phyloP scores from a whole-genome alignment of 345 rosid genomes.

The Isatis tinctoria region DNA sequence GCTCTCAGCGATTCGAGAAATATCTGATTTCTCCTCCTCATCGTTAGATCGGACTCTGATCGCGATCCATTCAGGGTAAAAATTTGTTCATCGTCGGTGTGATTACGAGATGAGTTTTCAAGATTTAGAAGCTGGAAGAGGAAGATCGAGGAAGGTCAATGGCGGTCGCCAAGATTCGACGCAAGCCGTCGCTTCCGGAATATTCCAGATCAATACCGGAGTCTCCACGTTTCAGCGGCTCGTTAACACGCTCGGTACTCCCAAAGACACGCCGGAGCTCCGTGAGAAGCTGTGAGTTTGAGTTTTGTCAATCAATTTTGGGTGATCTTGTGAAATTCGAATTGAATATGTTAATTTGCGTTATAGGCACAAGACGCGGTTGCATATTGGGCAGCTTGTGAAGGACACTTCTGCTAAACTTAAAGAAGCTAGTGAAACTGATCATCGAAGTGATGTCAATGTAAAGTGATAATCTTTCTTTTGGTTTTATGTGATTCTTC shows the following conservation, averaged over 20 bases:
- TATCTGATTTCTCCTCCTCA: neutral
- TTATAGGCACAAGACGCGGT: conserved; percentile 78
- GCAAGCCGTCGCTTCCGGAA: conserved; percentile 89
- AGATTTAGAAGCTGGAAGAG: conserved; percentile 75
- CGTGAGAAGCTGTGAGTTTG: conserved; percentile 84
- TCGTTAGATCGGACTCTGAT: neutral
- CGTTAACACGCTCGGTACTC: conserved; percentile 94
- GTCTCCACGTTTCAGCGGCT: conserved; percentile 92
- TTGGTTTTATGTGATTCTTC: neutral
- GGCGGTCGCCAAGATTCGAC: conserved; percentile 72
- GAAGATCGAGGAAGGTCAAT: conserved; percentile 52
- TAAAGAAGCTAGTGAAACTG: conserved; percentile 85
- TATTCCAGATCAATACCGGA: conserved; percentile 98
- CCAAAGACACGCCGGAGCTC: conserved; percentile 92
- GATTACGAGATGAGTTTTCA: conserved; percentile 71
- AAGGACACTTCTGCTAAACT: conserved; percentile 95
- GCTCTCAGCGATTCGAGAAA: neutral
- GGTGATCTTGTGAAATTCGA: too few relatives aligned
- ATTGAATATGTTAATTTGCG: neutral
- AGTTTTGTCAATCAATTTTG: too few relatives aligned
- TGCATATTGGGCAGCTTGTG: conserved; percentile 84
- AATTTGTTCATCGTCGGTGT: too few relatives aligned
- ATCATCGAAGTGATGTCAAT: conserved; percentile 69
- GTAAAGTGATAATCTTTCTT: conserved; percentile 27
- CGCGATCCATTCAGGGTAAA: neutral